These are phyloP conservation scores for Monosporascus sp. DNA, from an alignment of 2,329 filamentous ascomycete genomes.

Conservation along the genomic window DNA sequence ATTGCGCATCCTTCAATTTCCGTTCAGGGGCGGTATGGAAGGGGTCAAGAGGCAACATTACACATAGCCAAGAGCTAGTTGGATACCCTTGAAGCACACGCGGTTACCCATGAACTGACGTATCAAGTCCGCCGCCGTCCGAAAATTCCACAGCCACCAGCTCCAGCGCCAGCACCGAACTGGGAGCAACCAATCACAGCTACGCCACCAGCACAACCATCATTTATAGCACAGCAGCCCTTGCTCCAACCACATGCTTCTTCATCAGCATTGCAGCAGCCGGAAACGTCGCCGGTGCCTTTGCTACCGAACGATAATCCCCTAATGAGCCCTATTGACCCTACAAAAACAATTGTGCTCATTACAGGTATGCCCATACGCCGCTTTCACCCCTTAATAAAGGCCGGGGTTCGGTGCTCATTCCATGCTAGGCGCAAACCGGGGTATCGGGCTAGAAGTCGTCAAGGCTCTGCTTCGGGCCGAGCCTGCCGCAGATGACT, in stretches of 20 bases:
- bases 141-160: background rate
- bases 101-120: background rate
- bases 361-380: conserved; percentile 7
- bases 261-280: background rate
- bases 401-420: background rate
- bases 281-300: background rate
- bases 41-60: no score
- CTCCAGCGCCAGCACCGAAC: background rate
- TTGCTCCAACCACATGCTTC: background rate
- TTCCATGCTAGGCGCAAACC: conserved; percentile 9
- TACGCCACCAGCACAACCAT: background rate
- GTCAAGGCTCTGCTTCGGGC: conserved; percentile 11
- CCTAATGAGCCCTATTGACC: background rate
- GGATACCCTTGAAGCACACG: no score
- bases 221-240: background rate
- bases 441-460: conserved; percentile 15
- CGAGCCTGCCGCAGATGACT: background rate
- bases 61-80: no score
- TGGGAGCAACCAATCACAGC: background rate
- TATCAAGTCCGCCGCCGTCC: background rate
- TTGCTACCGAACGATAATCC: background rate
- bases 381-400: background rate
- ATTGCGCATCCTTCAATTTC: no score
- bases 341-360: conserved; percentile 12
- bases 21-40: no score